phyloP scores from a whole-genome alignment of 2,329 filamentous ascomycete species.

The Aspergillus caelatus region DNA sequence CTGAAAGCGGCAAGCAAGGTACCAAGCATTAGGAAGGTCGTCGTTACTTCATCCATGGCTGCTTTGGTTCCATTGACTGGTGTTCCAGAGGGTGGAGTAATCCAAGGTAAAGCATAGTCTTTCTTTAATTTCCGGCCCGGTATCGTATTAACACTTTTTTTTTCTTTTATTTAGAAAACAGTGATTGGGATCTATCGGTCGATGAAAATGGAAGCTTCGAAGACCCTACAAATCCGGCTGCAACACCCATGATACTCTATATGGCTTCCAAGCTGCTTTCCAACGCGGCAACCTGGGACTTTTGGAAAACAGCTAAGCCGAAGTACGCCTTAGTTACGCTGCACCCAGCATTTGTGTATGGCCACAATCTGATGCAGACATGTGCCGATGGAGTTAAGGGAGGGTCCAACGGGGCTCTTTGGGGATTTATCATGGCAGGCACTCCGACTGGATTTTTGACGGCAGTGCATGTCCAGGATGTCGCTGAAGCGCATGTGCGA shows the following conservation, averaged over 20 bases:
- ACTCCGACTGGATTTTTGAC: neutral
- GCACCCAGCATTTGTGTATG: conserved; percentile 27
- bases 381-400: conserved; percentile 15
- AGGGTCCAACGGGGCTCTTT: conserved; percentile 20
- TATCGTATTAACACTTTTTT: too few species aligned
- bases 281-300: conserved; percentile 25
- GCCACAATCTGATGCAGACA: conserved; percentile 24
- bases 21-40: conserved; percentile 26
- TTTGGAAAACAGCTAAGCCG: conserved; percentile 18
- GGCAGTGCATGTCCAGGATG: conserved; percentile 29
- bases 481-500: conserved; percentile 30
- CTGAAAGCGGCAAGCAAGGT: conserved; percentile 22
- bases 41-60: conserved; percentile 26
- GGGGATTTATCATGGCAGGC: conserved; percentile 20
- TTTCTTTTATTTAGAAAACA: too few species aligned
- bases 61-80: conserved; percentile 22
- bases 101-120: conserved; percentile 17
- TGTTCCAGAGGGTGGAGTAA: conserved; percentile 20
- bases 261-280: neutral
- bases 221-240: too few species aligned
- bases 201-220: too few species aligned
- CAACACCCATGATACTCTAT: too few species aligned
- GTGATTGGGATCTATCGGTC: too few species aligned
- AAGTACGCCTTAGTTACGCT: conserved; percentile 26
- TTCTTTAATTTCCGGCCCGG: too few species aligned